Evolutionary conservation across 106 monocot species (phyloP), one percentile per base, ranked within the genome.

Genomic region (Apostasia shenzhenica): DNA sequence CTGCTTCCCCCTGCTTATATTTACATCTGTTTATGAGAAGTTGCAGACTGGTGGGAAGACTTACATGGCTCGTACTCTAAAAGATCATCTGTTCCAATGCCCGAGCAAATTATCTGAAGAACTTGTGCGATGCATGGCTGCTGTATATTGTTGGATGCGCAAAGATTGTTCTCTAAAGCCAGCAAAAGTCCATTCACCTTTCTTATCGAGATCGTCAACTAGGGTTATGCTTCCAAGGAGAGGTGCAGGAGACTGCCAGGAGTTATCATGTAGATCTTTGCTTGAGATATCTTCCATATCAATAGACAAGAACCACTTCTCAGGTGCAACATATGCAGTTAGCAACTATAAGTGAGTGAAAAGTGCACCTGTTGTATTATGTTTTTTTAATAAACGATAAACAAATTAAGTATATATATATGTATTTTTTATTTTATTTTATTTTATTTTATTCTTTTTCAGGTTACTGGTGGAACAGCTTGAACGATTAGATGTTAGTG

Each of bases 31-130:
- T 71, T 55, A 63, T 66, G 65, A 79, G 59, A 84, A 84, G 69
- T 61, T 76, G 14, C 76, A 77, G 57, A 73, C 46, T 74, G 50
- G 63, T 11, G 78, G 78, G 58, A 81, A 76, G 48, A 70, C 69
- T 60, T 72, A 74, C 48, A 69, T 91, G 49, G 67, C 78, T n/a
- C 75, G 77, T 48, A 85, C 92, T 12, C 61, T 82, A 48, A 88
- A 83, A 79, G 82, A 88, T 55, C 75, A 82, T 78, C 73, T 88
- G 26, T 72, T 83, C 54, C 79, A 85, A 48, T 85, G 81, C 14
- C 88, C 92, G 14, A 83, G 74, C 76, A 92, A 81, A 72, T 75
- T 92, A 66, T 92, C 92, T 26, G 88, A 92, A 83, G 92, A 92
- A 74, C 54, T 92, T 72, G 71, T 92, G 45, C 76, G 83, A 79